Base-by-base conservation (phyloP, 495 filamentous ascomycete genomes). In the Lophium mytilinum region DNA sequence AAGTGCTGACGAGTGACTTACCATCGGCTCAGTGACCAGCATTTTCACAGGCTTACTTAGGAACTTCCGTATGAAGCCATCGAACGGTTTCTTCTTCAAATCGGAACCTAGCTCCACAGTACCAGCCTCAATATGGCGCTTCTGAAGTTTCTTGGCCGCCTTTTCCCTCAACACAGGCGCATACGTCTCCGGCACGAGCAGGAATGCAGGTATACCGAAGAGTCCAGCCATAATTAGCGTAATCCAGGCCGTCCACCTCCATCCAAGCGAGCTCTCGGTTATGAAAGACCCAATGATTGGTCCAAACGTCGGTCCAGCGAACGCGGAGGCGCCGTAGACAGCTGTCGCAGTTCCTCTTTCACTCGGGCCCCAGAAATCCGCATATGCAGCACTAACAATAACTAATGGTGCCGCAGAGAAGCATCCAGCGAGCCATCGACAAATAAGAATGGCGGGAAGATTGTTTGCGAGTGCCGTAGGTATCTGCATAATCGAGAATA, bases 331-430 rank as follows among this genome's bases (percentile, higher is more conserved):
- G 18, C 54, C 53, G 65, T 83, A 85, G 47, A 78, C 67, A 17
- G 76, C 76, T 53, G 84, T 77, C 3, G 85, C 85, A 6, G 81
- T 68, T 6, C 79, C 84, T 8, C 85, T 73, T 43, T 83, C 75
- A n/a, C 79, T 66, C 14, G 81, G 77, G 41, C 73, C 69, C 74
- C 77, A 88, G 52, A 87, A 73, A 65, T 89, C 84, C 5, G 75
- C 80, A 55, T 82, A 68, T 18, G 75, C 75, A 52, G 83, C 86
- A 33, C 77, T 79, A 9, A 82, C 76, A 39, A 86, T 76, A 3
- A 82, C 79, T 10, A 88, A 62, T 8, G 85, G 81, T 0, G 83
- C 79, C 52, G 78, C 78, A 18, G 83, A 84, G 60, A 87, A 84
- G 33, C 79, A 62, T 11, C 84, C 85, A 5, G 75, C 68, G 9